A percentile compares a stretch with the other conserved stretches of the same genome.
These are phyloP conservation scores for Didymella pinodella DNA, from an alignment of 2,329 filamentous ascomycete species.

Conservation along the genomic window DNA sequence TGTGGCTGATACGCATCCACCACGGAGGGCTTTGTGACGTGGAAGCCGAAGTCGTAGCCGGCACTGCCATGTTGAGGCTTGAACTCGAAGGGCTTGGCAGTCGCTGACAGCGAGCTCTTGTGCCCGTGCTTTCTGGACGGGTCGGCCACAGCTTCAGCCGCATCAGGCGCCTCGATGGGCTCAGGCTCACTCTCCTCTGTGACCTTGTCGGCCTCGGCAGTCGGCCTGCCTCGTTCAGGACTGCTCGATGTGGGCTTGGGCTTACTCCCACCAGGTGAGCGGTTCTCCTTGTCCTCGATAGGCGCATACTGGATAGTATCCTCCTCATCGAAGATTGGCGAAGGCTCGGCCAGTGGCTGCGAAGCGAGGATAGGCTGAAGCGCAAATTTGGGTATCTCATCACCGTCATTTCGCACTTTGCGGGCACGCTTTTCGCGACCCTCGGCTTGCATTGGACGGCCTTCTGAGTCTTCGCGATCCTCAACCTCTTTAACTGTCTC, in stretches of 20 bases:
- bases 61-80: conserved; percentile 40
- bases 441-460: conserved; percentile 68
- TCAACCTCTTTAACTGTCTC: conserved; percentile 50
- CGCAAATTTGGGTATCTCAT: conserved; percentile 80
- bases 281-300: conserved; percentile 50
- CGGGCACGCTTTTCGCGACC: conserved; percentile 79
- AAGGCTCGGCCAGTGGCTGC: conserved; percentile 43
- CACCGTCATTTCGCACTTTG: conserved; percentile 69
- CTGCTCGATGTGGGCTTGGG: conserved; percentile 40
- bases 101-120: conserved; percentile 70
- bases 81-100: conserved; percentile 72
- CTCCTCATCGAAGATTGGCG: conserved; percentile 35
- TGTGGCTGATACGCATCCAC: conserved; percentile 19
- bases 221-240: conserved; percentile 34
- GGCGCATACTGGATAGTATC: conserved; percentile 32
- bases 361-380: conserved; percentile 50
- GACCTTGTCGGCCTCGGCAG: conserved; percentile 23
- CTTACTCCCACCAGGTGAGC: conserved; percentile 39
- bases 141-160: conserved; percentile 42
- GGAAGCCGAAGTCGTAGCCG: conserved; percentile 50
- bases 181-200: conserved; percentile 30
- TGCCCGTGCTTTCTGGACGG: conserved; percentile 38
- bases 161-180: conserved; percentile 26
- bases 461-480: conserved; percentile 64
- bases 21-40: conserved; percentile 50